phyloP scores from a whole-genome alignment of 345 rosid genomes.

The Eucalyptus regnans region DNA sequence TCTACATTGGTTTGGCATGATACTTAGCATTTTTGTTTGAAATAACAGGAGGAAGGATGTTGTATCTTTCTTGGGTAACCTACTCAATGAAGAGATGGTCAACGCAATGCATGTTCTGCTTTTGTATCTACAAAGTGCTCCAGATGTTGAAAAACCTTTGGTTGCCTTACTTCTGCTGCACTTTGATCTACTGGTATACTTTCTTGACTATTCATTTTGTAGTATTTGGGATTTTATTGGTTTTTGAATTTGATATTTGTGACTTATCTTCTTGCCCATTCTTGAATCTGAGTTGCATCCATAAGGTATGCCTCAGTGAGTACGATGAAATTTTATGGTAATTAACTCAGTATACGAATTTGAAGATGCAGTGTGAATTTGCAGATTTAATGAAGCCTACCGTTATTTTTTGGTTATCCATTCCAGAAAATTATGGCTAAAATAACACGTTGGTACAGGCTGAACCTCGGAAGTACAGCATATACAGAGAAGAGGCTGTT shows the following conservation, averaged over 20 bases:
- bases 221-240: neutral
- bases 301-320: neutral
- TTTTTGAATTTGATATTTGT: neutral
- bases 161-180: constrained; percentile 37
- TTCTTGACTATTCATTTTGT: neutral
- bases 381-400: neutral
- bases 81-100: constrained; percentile 24
- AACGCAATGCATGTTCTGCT: constrained; percentile 29
- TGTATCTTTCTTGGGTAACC: constrained; percentile 6
- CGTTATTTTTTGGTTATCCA: neutral
- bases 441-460: constrained; percentile 11
- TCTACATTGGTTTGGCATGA: neutral
- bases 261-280: neutral
- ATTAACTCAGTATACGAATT: neutral
- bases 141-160: constrained; percentile 21
- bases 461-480: constrained; percentile 32
- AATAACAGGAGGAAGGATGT: constrained; percentile 29
- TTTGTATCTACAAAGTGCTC: constrained; percentile 26
- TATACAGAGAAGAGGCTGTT: constrained; percentile 45
- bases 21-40: neutral
- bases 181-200: constrained; percentile 35
- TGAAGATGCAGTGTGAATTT: neutral
- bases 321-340: neutral
- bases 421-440: neutral
- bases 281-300: neutral